phyloP scores from a whole-genome alignment of 495 filamentous ascomycete genomes.

The Penicillium malachiteum region DNA sequence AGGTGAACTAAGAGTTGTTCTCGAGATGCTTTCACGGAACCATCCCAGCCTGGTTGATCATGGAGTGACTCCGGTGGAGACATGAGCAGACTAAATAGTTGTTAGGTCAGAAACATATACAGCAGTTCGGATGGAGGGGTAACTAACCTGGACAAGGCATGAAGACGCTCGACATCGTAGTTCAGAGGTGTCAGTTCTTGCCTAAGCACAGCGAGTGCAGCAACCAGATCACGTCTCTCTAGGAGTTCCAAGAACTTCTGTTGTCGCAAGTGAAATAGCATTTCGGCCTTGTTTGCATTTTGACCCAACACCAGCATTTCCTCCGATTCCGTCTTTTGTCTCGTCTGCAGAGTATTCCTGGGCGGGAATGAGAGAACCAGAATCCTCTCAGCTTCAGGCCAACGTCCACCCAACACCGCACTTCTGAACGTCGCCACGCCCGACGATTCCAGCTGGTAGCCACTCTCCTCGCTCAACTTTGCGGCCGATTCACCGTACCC shows the following conservation, averaged over 20 bases:
- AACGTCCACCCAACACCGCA: conserved; percentile 79
- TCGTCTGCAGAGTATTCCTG: conserved; percentile 9
- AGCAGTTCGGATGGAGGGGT: background rate
- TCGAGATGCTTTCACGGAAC: conserved; percentile 75
- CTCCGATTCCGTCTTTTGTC: conserved; percentile 26
- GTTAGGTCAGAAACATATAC: background rate
- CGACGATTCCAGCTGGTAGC: conserved; percentile 81
- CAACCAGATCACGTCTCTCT: conserved; percentile 68
- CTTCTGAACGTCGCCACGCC: conserved; percentile 80
- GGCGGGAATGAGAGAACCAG: conserved; percentile 57
- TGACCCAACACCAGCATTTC: conserved; percentile 52
- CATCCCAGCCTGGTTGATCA: conserved; percentile 83
- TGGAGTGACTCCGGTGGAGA: conserved; percentile 79
- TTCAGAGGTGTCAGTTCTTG: conserved; percentile 86
- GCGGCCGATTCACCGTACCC: conserved; percentile 78
- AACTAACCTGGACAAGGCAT: conserved; percentile 76
- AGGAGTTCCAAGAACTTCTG: conserved; percentile 95
- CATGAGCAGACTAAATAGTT: conserved; percentile 70
- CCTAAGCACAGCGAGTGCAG: conserved; percentile 77
- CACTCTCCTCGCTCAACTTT: conserved; percentile 75
- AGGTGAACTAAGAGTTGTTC: conserved; percentile 73
- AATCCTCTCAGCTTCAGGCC: conserved; percentile 80
- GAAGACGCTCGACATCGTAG: conserved; percentile 70
- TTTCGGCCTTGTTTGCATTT: conserved; percentile 56
- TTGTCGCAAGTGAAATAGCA: conserved; percentile 79